Evolutionary conservation across 2,329 filamentous ascomycete genomes (phyloP).

Genomic region (Beauveria caledonica): DNA sequence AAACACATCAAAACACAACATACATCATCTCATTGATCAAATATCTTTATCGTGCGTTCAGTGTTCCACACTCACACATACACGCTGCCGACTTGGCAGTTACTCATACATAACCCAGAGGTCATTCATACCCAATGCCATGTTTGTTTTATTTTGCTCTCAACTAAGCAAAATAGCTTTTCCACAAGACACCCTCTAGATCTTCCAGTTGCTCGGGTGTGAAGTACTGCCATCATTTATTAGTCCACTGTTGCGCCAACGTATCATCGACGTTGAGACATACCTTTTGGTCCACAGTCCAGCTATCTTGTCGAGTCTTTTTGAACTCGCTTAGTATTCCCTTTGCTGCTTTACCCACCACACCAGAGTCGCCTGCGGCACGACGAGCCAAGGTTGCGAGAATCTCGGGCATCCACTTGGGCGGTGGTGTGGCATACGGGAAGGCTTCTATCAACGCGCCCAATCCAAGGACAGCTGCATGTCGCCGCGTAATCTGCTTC

Average conservation of each 20-base stretch:
- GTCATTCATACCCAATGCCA: not conserved
- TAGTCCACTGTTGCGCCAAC: constrained; percentile 16
- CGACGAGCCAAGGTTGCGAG: constrained; percentile 76
- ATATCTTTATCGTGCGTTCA: no score
- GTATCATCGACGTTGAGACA: constrained; percentile 23
- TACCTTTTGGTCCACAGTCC: constrained; percentile 97
- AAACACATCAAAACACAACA: no score
- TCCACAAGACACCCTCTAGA: constrained; percentile 93
- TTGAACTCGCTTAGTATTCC: constrained; percentile 93
- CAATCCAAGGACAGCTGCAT: constrained; percentile 85
- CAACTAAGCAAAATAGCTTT: constrained; percentile 81
- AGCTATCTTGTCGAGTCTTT: constrained; percentile 98
- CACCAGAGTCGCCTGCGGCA: constrained; percentile 80
- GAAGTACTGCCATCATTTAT: constrained; percentile 53
- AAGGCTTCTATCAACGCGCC: constrained; percentile 91
- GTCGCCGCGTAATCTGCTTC: constrained; percentile 70
- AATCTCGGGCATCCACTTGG: constrained; percentile 87
- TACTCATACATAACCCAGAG: not conserved
- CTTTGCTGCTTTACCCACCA: constrained; percentile 95
- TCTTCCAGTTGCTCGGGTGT: constrained; percentile 90
- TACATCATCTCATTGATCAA: no score
- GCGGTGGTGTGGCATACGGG: constrained; percentile 89
- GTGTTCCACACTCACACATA: not conserved
- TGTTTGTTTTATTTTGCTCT: not conserved
- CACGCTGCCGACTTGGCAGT: not conserved